Evolutionary conservation across 352 stramenopile genomes (phyloP), one percentile per base, ranked within the genome.

Genomic region (Detonula confervacea): DNA sequence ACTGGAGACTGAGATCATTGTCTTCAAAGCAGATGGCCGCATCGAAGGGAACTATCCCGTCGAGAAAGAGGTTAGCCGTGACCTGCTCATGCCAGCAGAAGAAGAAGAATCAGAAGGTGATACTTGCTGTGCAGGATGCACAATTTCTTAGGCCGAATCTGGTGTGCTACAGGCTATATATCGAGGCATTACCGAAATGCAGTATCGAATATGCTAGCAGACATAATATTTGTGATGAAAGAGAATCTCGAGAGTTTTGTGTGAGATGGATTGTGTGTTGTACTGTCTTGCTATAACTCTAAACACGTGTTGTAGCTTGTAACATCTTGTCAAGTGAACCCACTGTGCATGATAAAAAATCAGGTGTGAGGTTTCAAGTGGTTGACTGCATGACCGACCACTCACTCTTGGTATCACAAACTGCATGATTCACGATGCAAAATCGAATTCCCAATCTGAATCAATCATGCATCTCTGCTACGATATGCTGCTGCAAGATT

Each of bases 1-100:
- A 56, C n/a, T 73, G 7, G 80, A 80, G 42, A 83, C 80, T 16
- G 64, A 69, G 47, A 73, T 60, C 20, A 85, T 87, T 52, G 55
- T 84, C 1, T 81, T 87, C 25, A 84, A 87, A 25, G 73, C 80
- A 54, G 80, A 84, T 72, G 80, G 75, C 9, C 82, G 57, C 54
- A 76, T 86, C 46, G 55, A 74, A 35, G 77, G 77, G 37, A 70
- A 78, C 47, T 78, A 77, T 55, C 35, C 52, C 27, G 29, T 60
- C 12, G 56, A 29, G 6, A 18, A 7, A 66, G 30, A 25, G 24
- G 20, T 25, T 51, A 30, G 24, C 20, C n/a, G n/a, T n/a, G 65
- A 81, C 33, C 59, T 81, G 24, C 73, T 47, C 8, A 70, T 61
- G 39, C 66, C 73, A 42, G 65, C 73, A 22, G 33, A 25, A 42